Percentiles rank a stretch among this genome's conserved stretches.
Evolutionary conservation across 768 basidiomycete species (phyloP).

Genomic region (Naganishia onofrii): DNA sequence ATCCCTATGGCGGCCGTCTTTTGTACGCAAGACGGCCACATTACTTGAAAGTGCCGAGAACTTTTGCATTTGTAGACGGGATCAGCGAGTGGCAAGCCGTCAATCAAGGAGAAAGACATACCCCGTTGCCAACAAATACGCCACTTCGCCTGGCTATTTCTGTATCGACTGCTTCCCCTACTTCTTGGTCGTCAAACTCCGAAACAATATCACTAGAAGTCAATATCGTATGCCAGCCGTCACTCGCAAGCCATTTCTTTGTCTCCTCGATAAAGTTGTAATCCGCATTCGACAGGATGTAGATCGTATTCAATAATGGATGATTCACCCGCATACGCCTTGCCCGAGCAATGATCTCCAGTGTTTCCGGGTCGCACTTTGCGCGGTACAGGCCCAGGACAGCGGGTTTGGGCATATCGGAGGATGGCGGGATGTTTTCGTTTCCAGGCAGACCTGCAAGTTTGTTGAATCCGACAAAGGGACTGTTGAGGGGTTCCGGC

Average conservation of each 20-base stretch:
- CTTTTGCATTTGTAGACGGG: slow-evolving; percentile 25
- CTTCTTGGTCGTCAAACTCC: slow-evolving; percentile 42
- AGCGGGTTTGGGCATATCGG: slow-evolving; percentile 41
- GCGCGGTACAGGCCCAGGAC: slow-evolving; percentile 47
- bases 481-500: slow-evolving; percentile 29
- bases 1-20: slow-evolving; percentile 50
- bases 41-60: slow-evolving; percentile 49
- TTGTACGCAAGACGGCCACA: slow-evolving; percentile 46
- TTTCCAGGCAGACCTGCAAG: slow-evolving; percentile 46
- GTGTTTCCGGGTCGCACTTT: slow-evolving; percentile 45
- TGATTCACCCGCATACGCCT: slow-evolving; percentile 49
- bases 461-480: slow-evolving; percentile 50
- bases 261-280: slow-evolving; percentile 42
- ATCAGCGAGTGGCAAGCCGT: neutral
- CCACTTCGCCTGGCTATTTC: slow-evolving; percentile 48
- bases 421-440: slow-evolving; percentile 49
- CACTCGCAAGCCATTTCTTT: slow-evolving; percentile 44
- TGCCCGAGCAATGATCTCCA: slow-evolving; percentile 50
- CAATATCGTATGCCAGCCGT: slow-evolving; percentile 48
- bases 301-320: slow-evolving; percentile 43
- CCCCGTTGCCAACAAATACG: slow-evolving; percentile 52
- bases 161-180: slow-evolving; percentile 49
- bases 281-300: slow-evolving; percentile 48
- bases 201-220: slow-evolving; percentile 43
- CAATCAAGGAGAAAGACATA: slow-evolving; percentile 32